Conservation (phyloP, 2,329 filamentous ascomycete genomes). For the Ceratocystis lukuohia region DNA sequence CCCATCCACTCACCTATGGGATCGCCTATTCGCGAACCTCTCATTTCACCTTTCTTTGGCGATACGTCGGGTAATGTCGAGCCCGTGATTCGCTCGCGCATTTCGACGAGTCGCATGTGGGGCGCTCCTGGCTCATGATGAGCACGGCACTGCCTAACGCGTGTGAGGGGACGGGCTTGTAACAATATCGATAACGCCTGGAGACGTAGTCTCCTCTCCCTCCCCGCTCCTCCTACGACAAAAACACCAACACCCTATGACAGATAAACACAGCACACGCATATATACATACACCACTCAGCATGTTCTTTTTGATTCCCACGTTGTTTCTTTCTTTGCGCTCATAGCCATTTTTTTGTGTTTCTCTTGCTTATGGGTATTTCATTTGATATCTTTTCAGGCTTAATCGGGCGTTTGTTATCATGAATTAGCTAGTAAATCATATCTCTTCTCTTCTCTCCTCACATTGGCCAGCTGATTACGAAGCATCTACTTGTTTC, state of each 20-base stretch:
- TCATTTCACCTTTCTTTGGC: slow-evolving; percentile 11
- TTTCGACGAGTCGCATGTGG: slow-evolving; percentile 17
- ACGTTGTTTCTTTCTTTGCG: not conserved
- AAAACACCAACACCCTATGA: not conserved
- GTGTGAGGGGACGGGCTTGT: not conserved
- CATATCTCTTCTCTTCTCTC: slow-evolving; percentile 3
- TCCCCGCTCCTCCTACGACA: not conserved
- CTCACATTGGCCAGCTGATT: not conserved
- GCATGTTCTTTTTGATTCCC: not conserved
- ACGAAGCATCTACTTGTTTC: not conserved
- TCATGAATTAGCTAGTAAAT: slow-evolving; percentile 1
- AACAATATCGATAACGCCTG: not conserved
- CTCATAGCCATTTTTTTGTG: not conserved
- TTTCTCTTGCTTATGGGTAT: not conserved
- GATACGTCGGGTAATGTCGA: not conserved
- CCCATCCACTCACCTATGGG: slow-evolving; percentile 19
- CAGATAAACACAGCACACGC: not conserved
- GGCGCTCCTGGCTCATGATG: not conserved
- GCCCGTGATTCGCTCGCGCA: slow-evolving; percentile 11
- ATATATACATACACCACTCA: slow-evolving; percentile 3
- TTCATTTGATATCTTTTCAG: not conserved
- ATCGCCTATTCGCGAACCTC: slow-evolving; percentile 10
- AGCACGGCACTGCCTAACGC: not conserved
- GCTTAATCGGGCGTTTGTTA: not conserved
- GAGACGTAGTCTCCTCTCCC: not conserved